phyloP scores from a whole-genome alignment of 73 alveolate species.

The Paramecium biaurelia region DNA sequence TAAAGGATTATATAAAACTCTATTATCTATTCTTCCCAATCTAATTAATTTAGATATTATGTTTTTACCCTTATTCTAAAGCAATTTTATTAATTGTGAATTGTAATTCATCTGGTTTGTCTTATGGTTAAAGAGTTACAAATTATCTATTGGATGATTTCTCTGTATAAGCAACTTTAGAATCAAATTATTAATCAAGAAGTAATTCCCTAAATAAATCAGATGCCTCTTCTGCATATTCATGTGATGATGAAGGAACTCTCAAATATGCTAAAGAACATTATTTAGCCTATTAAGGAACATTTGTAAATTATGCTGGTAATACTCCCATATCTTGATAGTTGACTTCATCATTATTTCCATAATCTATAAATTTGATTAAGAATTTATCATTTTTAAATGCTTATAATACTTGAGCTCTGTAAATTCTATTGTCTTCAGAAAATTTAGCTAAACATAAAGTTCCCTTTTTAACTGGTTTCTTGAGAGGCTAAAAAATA shows the following conservation, averaged over 20 bases:
- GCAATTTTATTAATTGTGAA: background rate
- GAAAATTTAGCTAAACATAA: slow-evolving; percentile 45
- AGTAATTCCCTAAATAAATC: background rate
- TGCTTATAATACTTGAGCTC: background rate
- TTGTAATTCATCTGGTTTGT: background rate
- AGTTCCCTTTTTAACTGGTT: slow-evolving; percentile 44
- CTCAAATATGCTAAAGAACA: slow-evolving; percentile 1
- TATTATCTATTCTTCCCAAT: slow-evolving; percentile 1
- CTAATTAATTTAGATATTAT: background rate
- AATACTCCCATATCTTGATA: slow-evolving; percentile 26
- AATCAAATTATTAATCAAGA: background rate
- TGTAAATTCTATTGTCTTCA: background rate
- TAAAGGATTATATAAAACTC: slow-evolving; percentile 19
- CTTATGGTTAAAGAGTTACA: background rate
- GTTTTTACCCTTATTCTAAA: background rate
- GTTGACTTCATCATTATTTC: slow-evolving; percentile 8
- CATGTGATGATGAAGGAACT: slow-evolving; percentile 19
- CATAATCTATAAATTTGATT: slow-evolving; percentile 38
- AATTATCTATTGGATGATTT: background rate
- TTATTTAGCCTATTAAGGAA: background rate
- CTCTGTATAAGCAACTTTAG: background rate
- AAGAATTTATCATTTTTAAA: background rate
- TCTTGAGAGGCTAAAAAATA: background rate
- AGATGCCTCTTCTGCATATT: slow-evolving; percentile 35
- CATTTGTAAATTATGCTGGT: slow-evolving; percentile 4